Base-by-base conservation (phyloP, 805 yeast genomes). In the Wickerhamiella kurtzmanii region DNA sequence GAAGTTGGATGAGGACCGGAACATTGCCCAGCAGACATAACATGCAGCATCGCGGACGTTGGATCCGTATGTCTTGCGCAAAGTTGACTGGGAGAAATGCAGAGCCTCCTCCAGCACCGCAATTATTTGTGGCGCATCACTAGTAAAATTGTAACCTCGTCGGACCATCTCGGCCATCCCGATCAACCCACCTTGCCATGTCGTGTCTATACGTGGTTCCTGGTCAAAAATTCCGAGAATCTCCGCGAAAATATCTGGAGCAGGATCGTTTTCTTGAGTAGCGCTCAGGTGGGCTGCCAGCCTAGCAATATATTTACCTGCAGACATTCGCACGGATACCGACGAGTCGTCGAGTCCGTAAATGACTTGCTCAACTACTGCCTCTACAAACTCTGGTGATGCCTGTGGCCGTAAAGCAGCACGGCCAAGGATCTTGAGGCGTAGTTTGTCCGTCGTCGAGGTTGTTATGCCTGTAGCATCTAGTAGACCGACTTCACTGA, bases 21-120 rank as follows among this genome's bases (percentile, higher is more conserved):
- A 70, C 16, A 82, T 46, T 0, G 94, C 74, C 97, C 97, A 88
- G n/a, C 77, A 64, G 0, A 83, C 75, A 57, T 82, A 88, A 61
- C 94, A 82, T 0, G 89, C 77, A 0, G 96, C 78, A 61, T 88
- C 97, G 48, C 94, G 70, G 1, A 89, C 72, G 53, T 80, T 85
- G 2, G 74, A 63, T 0, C 94, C 94, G 4, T 74, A 60, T 0
- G 77, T 65, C 19, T 67, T 65, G 0, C 77, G 73, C 4, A 76
- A 56, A 41, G 72, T 63, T 22, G 68, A 65, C 51, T 80, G 84
- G 48, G 79, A 80, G 44, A 82, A 72, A 49, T 72, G 77, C 2
- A 80, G 61, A 0, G 77, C 68, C 16, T 53, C 57, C 20, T 69
- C 69, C 2, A 77, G 58, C 3, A 82, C 62, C 1, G 39, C 40